phyloP scores from a whole-genome alignment of 1,284 basidiomycete species.

The Meripilus lineatus region DNA sequence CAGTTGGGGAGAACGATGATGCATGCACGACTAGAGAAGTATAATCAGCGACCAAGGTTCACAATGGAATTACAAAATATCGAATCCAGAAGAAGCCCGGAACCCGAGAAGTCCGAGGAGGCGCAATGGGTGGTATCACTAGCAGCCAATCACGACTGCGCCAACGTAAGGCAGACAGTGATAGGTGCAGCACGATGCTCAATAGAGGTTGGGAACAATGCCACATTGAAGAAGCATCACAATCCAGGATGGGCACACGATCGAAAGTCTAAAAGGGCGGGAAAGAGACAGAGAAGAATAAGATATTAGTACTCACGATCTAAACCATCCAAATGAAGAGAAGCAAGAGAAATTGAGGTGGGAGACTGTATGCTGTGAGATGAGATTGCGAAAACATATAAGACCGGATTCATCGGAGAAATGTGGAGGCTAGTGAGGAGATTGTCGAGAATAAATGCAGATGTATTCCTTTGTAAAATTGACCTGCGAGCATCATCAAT shows the following conservation, averaged over 20 bases:
- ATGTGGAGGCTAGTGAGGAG: conserved; percentile 47
- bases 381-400: conserved; percentile 55
- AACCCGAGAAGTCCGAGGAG: too few relatives aligned
- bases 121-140: too few relatives aligned
- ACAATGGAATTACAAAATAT: too few relatives aligned
- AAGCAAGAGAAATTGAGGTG: background rate
- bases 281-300: too few relatives aligned
- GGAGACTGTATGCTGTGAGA: conserved; percentile 15
- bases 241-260: too few relatives aligned
- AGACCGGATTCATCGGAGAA: conserved; percentile 30
- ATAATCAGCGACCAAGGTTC: too few relatives aligned
- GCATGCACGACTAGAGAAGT: conserved; percentile 20
- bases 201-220: too few relatives aligned
- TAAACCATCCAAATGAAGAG: conserved; percentile 41
- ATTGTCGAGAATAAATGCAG: conserved; percentile 38
- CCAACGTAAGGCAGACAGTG: too few relatives aligned
- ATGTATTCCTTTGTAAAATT: conserved; percentile 35
- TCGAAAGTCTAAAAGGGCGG: conserved; percentile 2
- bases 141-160: too few relatives aligned
- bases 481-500: conserved; percentile 53
- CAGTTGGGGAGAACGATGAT: conserved; percentile 38
- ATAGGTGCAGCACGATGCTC: too few relatives aligned
- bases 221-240: too few relatives aligned
- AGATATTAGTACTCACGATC: conserved; percentile 36
- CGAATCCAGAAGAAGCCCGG: too few relatives aligned